phyloP scores from a whole-genome alignment of 805 yeast genomes.

The Spencermartinsiella europaea region DNA sequence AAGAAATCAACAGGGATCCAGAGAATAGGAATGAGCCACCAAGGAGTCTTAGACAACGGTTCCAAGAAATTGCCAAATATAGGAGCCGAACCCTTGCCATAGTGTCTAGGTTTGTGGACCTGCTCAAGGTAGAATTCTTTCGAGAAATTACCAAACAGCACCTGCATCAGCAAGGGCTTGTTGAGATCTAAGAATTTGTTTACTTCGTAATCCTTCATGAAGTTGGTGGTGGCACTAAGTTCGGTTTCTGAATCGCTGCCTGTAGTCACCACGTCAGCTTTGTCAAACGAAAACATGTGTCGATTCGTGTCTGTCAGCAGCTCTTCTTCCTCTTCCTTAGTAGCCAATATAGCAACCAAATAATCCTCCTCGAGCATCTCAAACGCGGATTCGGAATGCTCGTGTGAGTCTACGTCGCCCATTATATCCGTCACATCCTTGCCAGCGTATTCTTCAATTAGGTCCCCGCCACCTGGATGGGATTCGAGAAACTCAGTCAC shows the following conservation, averaged over 20 bases:
- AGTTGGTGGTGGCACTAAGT: slow-evolving; percentile 75
- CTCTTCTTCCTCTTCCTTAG: slow-evolving; percentile 68
- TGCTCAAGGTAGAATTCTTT: slow-evolving; percentile 92
- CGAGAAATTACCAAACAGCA: slow-evolving; percentile 65
- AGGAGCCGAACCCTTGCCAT: slow-evolving; percentile 95
- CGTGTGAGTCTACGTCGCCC: slow-evolving; percentile 67
- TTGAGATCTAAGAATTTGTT: slow-evolving; percentile 85
- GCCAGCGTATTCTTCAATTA: slow-evolving; percentile 40
- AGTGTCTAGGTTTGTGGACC: slow-evolving; percentile 96
- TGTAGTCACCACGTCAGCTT: too few species aligned
- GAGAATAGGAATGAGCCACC: slow-evolving; percentile 84
- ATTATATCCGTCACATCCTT: slow-evolving; percentile 58
- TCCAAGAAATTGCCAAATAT: slow-evolving; percentile 92
- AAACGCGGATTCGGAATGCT: slow-evolving; percentile 79
- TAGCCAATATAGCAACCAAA: slow-evolving; percentile 79
- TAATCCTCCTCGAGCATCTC: slow-evolving; percentile 79
- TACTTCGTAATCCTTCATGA: slow-evolving; percentile 57
- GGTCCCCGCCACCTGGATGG: slow-evolving; percentile 66
- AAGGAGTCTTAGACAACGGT: slow-evolving; percentile 84
- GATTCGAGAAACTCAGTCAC: slow-evolving; percentile 68
- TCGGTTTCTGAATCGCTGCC: slow-evolving; percentile 72
- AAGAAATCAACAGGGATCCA: slow-evolving; percentile 83
- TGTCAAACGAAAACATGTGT: slow-evolving; percentile 32
- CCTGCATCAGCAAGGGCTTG: slow-evolving; percentile 77
- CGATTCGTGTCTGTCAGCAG: slow-evolving; percentile 53